A percentile compares a stretch with the other conserved stretches of the same genome.
phyloP scores from a whole-genome alignment of 2,329 filamentous ascomycete species.

The Coniochaeta prunicola region DNA sequence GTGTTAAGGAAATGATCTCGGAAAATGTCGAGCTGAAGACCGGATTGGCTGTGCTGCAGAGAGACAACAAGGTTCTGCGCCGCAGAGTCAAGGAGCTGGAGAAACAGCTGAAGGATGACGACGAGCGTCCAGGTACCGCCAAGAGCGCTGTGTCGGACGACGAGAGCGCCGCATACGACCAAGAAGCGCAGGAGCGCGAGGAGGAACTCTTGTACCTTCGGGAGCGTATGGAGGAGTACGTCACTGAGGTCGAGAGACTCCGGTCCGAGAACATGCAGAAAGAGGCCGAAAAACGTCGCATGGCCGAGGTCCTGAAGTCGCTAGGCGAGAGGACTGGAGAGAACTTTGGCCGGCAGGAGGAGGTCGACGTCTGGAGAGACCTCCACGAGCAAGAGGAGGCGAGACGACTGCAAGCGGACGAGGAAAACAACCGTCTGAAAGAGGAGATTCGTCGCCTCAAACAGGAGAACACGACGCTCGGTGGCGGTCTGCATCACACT shows the following conservation, averaged over 20 bases:
- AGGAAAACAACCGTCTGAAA: constrained; percentile 75
- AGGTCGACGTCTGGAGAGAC: constrained; percentile 88
- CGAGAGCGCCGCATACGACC: constrained; percentile 50
- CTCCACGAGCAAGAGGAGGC: constrained; percentile 87
- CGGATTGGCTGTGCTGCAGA: constrained; percentile 77
- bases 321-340: constrained; percentile 34
- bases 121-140: constrained; percentile 54
- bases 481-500: constrained; percentile 42
- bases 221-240: constrained; percentile 78
- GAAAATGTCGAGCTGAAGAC: constrained; percentile 96
- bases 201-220: constrained; percentile 80
- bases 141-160: constrained; percentile 49
- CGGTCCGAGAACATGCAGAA: constrained; percentile 69
- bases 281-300: constrained; percentile 78
- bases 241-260: constrained; percentile 76
- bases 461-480: constrained; percentile 40
- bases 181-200: constrained; percentile 62
- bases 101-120: constrained; percentile 64
- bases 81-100: constrained; percentile 81
- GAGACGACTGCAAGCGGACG: constrained; percentile 81
- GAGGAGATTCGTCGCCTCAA: constrained; percentile 76
- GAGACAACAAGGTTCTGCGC: constrained; percentile 80
- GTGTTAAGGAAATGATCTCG: constrained; percentile 95
- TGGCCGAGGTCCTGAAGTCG: constrained; percentile 69
- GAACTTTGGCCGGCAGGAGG: constrained; percentile 47